Base-by-base conservation (phyloP, 768 basidiomycete species). In the Phallus indusiatus region DNA sequence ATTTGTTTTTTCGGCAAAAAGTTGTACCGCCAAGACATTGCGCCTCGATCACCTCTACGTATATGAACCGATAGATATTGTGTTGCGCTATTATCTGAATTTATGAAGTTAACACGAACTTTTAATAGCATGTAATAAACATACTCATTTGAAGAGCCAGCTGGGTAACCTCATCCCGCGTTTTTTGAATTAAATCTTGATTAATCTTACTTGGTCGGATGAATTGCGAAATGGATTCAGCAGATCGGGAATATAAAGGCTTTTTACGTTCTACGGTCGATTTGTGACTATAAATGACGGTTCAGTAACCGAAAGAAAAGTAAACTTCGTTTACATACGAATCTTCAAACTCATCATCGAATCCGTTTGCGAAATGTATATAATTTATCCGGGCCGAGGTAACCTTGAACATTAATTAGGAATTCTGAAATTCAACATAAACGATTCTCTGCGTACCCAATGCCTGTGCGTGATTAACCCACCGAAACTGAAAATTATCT, bases 321-420 rank as follows among this genome's bases (percentile, higher is more conserved):
- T 20, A 48, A 53, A 16, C 28, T 3, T 28, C 28, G 7, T 28
- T 7, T 28, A 76, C 83, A 51, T 68, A 88, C 85, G 83, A 68
- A 65, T 88, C 74, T 66, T 86, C 81, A 64, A 82, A 88, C 50
- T 77, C 70, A 18, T 86, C 76, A 9, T 64, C 69, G 66, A 82
- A 88, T 2, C 60, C 68, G 64, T 82, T 76, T 3, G 80, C 78
- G 28, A 88, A 73, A 65, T 88, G 86, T 63, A 76, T 86, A 61
- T 78, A 81, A 5, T 84, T 81, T 8, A 85, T 87, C 47, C 78
- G 76, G 4, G 84, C 75, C 83, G 85, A 57, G 48, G 59, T 48
- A 20, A 48, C 37, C 22, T 12, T 20, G 21, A 36, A 6, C n/a
- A 16, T 46, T 36, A 34, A 37, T 35, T 16, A 2, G 35, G 33